Base-by-base conservation (phyloP, 257 asterid genomes). In the Fraxinus americana region DNA sequence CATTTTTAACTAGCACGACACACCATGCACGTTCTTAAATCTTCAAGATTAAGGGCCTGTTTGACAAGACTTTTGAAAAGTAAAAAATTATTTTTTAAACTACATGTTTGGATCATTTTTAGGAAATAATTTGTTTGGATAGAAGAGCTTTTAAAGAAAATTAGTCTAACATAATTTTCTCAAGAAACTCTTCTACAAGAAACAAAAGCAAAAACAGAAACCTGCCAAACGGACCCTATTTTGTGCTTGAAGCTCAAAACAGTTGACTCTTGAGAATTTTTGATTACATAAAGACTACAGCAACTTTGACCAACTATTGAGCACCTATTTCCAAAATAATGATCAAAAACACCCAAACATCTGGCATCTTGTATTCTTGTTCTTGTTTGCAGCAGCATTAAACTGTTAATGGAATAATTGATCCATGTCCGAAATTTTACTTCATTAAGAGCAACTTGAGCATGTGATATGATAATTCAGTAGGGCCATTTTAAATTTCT, bases 391-490 rank as follows among this genome's bases (percentile, higher is more conserved):
- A 70, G 43, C 76, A 84, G 61, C 70, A 67, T 11, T 79, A 73
- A 79, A 70, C 70, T 72, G 77, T 23, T 79, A 29, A 78, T 16
- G 77, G 54, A 82, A 81, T 81, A 78, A 78, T 71, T 25, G 36
- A 48, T 65, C 36, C 34, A 48, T 63, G 63, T 73, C 54, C 78
- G 54, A 70, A 67, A 74, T 59, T 35, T 79, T 69, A 79, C 76
- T 75, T 73, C 70, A 82, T 80, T 63, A 79, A 30, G 21, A 66
- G 75, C 89, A 80, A 78, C 77, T 82, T 75, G 87, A 77, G 80
- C 87, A 89, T 87, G 91, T 89, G 87, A 87, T 21, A 11, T 67
- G 68, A 75, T 77, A 81, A 83, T 77, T 76, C 45, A 76, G 71
- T 78, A 82, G 89, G 87, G 79, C 87, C 86, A 74, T 74, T 83